Evolutionary conservation across 2,329 filamentous ascomycete species (phyloP).

Genomic region (Colletotrichum navitas): DNA sequence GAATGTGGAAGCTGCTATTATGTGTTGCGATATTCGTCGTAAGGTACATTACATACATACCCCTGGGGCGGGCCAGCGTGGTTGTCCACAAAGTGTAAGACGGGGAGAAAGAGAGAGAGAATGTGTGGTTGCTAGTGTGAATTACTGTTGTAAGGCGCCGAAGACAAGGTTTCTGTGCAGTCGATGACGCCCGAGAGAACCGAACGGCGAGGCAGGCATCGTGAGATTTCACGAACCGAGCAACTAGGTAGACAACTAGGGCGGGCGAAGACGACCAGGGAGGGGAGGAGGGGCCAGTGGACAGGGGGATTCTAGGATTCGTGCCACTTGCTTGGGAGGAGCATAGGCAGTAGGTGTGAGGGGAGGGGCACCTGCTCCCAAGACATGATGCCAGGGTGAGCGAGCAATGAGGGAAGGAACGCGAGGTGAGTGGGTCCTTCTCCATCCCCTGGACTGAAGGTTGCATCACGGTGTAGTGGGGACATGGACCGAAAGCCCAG

Average conservation of each 20-base stretch:
- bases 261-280: background rate
- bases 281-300: background rate
- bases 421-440: constrained; percentile 13
- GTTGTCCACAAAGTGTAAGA: background rate
- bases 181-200: background rate
- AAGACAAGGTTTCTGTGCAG: background rate
- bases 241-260: background rate
- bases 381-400: constrained; percentile 12
- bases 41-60: background rate
- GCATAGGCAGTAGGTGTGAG: background rate
- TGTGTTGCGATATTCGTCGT: background rate
- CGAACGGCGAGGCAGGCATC: constrained; percentile 5
- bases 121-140: background rate
- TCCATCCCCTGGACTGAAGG: constrained; percentile 29
- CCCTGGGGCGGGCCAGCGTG: constrained; percentile 6
- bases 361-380: constrained; percentile 2
- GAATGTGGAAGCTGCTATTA: constrained; percentile 8
- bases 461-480: constrained; percentile 13
- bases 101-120: background rate
- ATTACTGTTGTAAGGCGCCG: background rate
- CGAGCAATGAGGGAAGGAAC: constrained; percentile 14
- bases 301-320: background rate
- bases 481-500: constrained; percentile 29
- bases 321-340: background rate
- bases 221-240: background rate